Conservation (phyloP, 352 stramenopile species). For the Phytophthora sansomeana region DNA sequence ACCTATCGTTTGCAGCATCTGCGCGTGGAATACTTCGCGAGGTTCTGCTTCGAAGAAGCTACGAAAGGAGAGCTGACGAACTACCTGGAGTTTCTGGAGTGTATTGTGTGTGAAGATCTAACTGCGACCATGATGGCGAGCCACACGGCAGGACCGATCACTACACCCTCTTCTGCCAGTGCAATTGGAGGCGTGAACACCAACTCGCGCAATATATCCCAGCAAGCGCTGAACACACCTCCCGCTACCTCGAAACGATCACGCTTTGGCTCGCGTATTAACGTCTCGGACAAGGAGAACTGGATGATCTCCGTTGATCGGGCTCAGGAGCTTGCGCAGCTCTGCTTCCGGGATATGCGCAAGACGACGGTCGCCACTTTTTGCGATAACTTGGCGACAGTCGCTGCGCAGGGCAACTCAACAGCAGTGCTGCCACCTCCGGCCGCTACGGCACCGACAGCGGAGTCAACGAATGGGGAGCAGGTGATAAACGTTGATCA, state of each 20-base stretch:
- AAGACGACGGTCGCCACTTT: constrained; percentile 64
- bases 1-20: constrained; percentile 69
- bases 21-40: constrained; percentile 78
- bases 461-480: constrained; percentile 11
- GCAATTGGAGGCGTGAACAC: not conserved
- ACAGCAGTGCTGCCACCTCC: constrained; percentile 20
- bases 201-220: constrained; percentile 16
- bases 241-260: constrained; percentile 45
- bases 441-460: not conserved
- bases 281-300: constrained; percentile 71
- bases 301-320: constrained; percentile 76
- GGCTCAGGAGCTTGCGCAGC: constrained; percentile 62
- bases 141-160: constrained; percentile 2
- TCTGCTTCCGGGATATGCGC: constrained; percentile 82
- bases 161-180: constrained; percentile 12
- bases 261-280: constrained; percentile 61
- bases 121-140: constrained; percentile 23
- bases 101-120: constrained; percentile 67
- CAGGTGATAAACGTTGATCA: constrained; percentile 74
- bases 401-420: constrained; percentile 56
- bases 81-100: constrained; percentile 84
- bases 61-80: constrained; percentile 56
- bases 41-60: constrained; percentile 82
- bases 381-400: constrained; percentile 62
- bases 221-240: constrained; percentile 11